phyloP scores from a whole-genome alignment of 768 basidiomycete genomes.

The Sutorius australiensis region DNA sequence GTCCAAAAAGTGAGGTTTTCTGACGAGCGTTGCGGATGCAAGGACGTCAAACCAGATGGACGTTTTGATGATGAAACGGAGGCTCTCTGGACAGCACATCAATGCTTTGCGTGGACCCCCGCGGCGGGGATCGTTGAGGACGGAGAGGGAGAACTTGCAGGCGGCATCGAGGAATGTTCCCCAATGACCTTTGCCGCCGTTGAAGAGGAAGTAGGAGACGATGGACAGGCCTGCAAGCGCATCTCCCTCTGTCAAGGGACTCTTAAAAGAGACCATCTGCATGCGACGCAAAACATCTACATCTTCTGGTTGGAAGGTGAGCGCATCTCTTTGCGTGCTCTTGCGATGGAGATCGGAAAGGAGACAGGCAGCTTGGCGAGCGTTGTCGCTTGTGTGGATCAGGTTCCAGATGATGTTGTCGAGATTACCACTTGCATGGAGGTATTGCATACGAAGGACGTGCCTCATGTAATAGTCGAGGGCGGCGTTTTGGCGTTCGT shows the following conservation, averaged over 20 bases:
- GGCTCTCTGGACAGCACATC: conserved; percentile 43
- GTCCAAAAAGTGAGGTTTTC: conserved; percentile 52
- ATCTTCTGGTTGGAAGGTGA: conserved; percentile 21
- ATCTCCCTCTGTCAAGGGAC: conserved; percentile 50
- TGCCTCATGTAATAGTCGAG: conserved; percentile 51
- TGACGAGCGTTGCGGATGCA: conserved; percentile 66
- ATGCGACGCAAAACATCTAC: conserved; percentile 26
- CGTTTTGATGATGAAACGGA: conserved; percentile 74
- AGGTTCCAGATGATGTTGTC: conserved; percentile 48
- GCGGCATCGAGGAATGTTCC: conserved; percentile 61
- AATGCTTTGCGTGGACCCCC: conserved; percentile 45
- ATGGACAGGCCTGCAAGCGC: conserved; percentile 77
- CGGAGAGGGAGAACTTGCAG: conserved; percentile 46
- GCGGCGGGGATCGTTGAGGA: conserved; percentile 41
- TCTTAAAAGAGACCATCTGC: conserved; percentile 20
- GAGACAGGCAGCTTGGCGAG: conserved; percentile 57
- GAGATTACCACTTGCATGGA: conserved; percentile 53
- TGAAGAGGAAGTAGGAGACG: conserved; percentile 74
- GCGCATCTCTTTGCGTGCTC: conserved; percentile 25
- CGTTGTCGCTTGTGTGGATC: conserved; percentile 42
- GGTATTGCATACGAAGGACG: conserved; percentile 66
- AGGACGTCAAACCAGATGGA: conserved; percentile 87
- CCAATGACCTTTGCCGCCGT: conserved; percentile 73
- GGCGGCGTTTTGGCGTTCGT: conserved; percentile 17
- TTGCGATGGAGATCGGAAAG: conserved; percentile 57